A percentile compares a stretch with the other conserved stretches of the same genome.
Evolutionary conservation across 768 basidiomycete species (phyloP).

Genomic region (Kwoniella dejecticola): DNA sequence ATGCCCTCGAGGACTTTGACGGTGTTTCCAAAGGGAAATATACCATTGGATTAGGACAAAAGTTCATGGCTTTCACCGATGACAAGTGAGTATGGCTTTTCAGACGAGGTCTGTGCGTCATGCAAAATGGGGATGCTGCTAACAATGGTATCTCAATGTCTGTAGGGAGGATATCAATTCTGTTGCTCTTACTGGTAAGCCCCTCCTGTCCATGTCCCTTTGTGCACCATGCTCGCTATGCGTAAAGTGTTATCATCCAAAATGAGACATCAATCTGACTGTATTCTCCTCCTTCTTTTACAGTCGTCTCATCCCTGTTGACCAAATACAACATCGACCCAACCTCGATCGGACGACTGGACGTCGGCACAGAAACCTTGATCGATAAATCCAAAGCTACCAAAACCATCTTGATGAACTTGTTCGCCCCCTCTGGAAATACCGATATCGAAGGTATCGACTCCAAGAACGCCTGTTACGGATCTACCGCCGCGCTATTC

Average conservation of each 20-base stretch:
- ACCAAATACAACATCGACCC: constrained; percentile 96
- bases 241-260: too few relatives aligned
- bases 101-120: neutral
- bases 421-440: constrained; percentile 90
- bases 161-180: constrained; percentile 91
- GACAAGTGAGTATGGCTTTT: constrained; percentile 64
- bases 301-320: constrained; percentile 85
- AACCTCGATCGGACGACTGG: constrained; percentile 92
- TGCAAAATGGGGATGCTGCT: neutral
- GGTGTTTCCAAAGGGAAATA: constrained; percentile 95
- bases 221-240: too few relatives aligned
- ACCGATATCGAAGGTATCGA: constrained; percentile 98
- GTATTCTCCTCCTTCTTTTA: neutral
- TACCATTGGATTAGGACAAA: constrained; percentile 96
- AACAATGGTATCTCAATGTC: constrained; percentile 8
- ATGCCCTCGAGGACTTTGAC: constrained; percentile 90
- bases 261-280: neutral
- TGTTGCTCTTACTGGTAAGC: constrained; percentile 85
- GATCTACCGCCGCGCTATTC: constrained; percentile 97
- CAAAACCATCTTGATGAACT: constrained; percentile 98
- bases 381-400: constrained; percentile 99
- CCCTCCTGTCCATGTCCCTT: neutral
- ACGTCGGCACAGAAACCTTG: constrained; percentile 98
- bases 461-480: constrained; percentile 99
- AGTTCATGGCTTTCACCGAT: constrained; percentile 98